These are phyloP conservation scores for Globisporangium cederbergense DNA, from an alignment of 352 stramenopile species.

Conservation along the genomic window DNA sequence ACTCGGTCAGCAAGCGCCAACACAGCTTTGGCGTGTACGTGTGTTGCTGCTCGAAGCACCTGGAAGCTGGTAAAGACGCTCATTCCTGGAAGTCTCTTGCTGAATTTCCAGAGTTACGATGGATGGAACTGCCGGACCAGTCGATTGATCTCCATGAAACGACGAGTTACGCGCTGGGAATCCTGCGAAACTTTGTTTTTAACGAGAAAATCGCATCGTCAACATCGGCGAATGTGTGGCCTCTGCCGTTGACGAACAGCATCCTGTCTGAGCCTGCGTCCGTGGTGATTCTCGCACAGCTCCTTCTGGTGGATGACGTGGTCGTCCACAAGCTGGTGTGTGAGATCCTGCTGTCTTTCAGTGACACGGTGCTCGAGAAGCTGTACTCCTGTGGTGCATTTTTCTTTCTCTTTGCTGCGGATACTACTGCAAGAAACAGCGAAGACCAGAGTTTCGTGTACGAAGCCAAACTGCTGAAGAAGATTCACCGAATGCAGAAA, in stretches of 20 bases:
- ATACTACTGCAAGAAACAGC: slow-evolving; percentile 20
- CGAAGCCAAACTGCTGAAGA: slow-evolving; percentile 57
- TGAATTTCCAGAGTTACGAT: slow-evolving; percentile 69
- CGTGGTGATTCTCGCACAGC: slow-evolving; percentile 54
- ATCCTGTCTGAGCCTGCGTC: slow-evolving; percentile 44
- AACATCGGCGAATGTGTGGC: slow-evolving; percentile 39
- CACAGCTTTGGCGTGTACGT: slow-evolving; percentile 40
- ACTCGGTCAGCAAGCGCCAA: slow-evolving; percentile 27
- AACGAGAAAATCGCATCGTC: slow-evolving; percentile 36
- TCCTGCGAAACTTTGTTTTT: slow-evolving; percentile 60
- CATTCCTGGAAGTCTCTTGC: slow-evolving; percentile 64
- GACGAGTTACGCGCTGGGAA: slow-evolving; percentile 46
- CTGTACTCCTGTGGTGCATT: slow-evolving; percentile 61
- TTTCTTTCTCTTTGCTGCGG: slow-evolving; percentile 68
- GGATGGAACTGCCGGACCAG: slow-evolving; percentile 74
- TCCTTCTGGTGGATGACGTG: slow-evolving; percentile 58
- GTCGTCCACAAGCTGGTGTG: slow-evolving; percentile 49
- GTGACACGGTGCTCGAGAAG: slow-evolving; percentile 39
- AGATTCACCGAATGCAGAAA: slow-evolving; percentile 59
- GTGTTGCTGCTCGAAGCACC: slow-evolving; percentile 68
- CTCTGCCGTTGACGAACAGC: slow-evolving; percentile 52
- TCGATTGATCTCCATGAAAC: slow-evolving; percentile 42
- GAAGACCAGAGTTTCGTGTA: slow-evolving; percentile 42
- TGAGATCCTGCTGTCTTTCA: slow-evolving; percentile 61
- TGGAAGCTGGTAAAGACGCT: slow-evolving; percentile 24